Conservation (phyloP, 75 land plant species). For the Azolla pinnata region DNA sequence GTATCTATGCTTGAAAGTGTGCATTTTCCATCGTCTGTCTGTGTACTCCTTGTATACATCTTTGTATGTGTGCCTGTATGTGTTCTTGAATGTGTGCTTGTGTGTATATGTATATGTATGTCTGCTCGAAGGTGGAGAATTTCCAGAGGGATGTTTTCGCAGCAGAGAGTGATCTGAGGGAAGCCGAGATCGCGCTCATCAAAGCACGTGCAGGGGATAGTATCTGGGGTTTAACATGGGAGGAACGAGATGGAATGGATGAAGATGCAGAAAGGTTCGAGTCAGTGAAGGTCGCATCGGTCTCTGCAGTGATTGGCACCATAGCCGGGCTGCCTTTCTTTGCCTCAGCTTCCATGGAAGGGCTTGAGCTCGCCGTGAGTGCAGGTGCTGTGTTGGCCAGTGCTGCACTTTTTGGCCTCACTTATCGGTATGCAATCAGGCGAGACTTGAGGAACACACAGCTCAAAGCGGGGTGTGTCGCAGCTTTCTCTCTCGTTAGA, state of each 20-base stretch:
- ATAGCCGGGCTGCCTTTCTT: conserved; percentile 56
- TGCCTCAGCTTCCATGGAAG: not conserved
- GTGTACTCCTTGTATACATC: no score
- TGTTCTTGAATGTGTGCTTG: no score
- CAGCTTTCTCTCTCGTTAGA: conserved; percentile 81
- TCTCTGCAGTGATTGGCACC: conserved; percentile 66
- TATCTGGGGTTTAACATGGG: conserved; percentile 5
- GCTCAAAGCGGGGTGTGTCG: conserved; percentile 67
- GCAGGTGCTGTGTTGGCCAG: conserved; percentile 36
- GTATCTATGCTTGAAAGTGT: no score
- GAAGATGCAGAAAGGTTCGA: conserved; percentile 68
- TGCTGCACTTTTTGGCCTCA: conserved; percentile 82
- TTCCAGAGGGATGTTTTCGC: conserved; percentile 46
- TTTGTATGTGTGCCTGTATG: no score
- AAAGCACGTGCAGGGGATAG: conserved; percentile 24
- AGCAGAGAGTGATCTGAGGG: conserved; percentile 63
- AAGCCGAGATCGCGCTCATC: conserved; percentile 56
- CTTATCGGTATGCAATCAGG: conserved; percentile 72
- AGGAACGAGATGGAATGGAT: conserved; percentile 26
- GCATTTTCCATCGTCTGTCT: no score
- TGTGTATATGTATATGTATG: no score
- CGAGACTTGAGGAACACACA: conserved; percentile 79
- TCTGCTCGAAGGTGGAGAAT: conserved; percentile 61
- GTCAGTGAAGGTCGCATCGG: conserved; percentile 61
- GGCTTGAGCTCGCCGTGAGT: conserved; percentile 26